These are phyloP conservation scores for Pachysandra terminalis DNA, from an alignment of 164 flowering plant species.

Conservation along the genomic window DNA sequence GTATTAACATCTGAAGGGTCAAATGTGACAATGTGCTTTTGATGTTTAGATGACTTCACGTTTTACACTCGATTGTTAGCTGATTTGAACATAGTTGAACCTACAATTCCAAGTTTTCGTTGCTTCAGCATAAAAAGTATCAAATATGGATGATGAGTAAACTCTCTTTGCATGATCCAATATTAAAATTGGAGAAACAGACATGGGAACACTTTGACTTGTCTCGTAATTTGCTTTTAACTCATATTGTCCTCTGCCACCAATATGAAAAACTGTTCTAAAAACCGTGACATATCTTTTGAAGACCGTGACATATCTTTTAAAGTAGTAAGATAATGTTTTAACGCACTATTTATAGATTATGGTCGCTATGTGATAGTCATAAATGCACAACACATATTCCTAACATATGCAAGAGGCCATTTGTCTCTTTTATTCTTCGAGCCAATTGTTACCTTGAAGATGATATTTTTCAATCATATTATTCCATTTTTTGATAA, in stretches of 20 bases:
- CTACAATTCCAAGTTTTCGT: no score
- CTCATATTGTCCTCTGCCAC: neutral
- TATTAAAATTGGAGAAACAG: neutral
- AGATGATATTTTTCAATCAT: no score
- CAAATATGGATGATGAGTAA: neutral
- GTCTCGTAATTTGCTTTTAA: neutral
- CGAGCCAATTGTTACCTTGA: no score
- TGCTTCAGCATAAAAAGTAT: neutral
- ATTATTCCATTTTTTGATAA: no score
- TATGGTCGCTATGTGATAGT: neutral
- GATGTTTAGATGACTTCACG: neutral
- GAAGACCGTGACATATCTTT: neutral
- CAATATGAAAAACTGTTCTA: neutral
- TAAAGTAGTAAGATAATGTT: neutral
- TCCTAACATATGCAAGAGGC: neutral
- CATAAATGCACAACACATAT: slow-evolving; percentile 1
- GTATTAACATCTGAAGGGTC: neutral
- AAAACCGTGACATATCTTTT: no score
- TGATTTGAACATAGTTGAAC: neutral
- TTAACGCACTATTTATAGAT: neutral
- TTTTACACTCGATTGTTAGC: neutral
- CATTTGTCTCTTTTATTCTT: neutral
- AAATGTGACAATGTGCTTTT: slow-evolving; percentile 1
- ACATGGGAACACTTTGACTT: neutral
- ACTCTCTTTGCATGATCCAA: neutral